These are phyloP conservation scores for Stramenopiles sp. DNA, from an alignment of 352 stramenopile genomes.

Conservation along the genomic window DNA sequence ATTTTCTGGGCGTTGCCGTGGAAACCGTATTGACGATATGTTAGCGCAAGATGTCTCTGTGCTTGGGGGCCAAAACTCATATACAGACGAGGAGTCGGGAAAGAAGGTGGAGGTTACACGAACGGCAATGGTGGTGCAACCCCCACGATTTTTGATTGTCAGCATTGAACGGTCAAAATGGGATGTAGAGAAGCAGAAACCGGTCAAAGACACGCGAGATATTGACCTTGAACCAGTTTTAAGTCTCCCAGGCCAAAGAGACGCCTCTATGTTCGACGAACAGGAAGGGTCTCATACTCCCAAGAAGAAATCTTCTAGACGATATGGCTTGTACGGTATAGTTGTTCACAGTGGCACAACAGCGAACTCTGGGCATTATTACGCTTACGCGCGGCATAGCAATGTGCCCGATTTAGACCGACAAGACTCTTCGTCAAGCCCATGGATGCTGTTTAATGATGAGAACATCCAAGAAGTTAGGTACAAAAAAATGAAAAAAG, in stretches of 20 bases:
- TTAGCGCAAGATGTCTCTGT: no score
- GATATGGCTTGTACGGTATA: slow-evolving; percentile 60
- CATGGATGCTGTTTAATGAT: slow-evolving; percentile 75
- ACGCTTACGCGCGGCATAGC: slow-evolving; percentile 58
- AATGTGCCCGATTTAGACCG: slow-evolving; percentile 46
- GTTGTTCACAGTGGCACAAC: slow-evolving; percentile 60
- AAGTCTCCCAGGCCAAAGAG: not conserved
- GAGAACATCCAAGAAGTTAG: no score
- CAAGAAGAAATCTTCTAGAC: slow-evolving; percentile 20
- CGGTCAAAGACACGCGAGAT: slow-evolving; percentile 14
- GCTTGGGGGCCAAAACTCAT: no score
- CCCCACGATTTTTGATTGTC: not conserved
- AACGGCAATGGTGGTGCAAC: not conserved
- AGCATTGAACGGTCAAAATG: not conserved
- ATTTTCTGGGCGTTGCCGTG: slow-evolving; percentile 56
- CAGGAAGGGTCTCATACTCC: slow-evolving; percentile 28
- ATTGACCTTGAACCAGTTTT: not conserved
- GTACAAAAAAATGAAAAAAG: no score
- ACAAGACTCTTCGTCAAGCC: slow-evolving; percentile 43
- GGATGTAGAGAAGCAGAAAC: not conserved
- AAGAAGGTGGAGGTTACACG: not conserved
- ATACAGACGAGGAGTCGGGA: no score
- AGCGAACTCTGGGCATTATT: slow-evolving; percentile 67
- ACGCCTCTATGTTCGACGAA: slow-evolving; percentile 13
- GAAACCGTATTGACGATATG: no score